A percentile compares a stretch with the other conserved stretches of the same genome.
Conservation (phyloP, 306 rosid genomes). For the Quercus alba region DNA sequence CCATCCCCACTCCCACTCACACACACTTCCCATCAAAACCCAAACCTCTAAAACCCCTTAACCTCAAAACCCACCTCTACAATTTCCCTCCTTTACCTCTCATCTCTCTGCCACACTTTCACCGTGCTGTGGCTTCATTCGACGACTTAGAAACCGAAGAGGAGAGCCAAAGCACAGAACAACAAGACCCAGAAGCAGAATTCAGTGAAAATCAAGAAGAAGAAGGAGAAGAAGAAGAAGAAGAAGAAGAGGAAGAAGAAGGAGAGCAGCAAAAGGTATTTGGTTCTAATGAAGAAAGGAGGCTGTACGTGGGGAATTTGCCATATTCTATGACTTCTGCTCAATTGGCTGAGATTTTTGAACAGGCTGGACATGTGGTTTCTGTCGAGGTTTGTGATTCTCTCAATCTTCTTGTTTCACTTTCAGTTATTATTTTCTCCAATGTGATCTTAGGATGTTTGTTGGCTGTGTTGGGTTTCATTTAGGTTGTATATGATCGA, state of each 20-base stretch:
- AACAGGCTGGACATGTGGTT: constrained; percentile 70
- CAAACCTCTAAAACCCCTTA: constrained; percentile 42
- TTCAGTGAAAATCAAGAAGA: constrained; percentile 20
- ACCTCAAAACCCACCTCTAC: constrained; percentile 37
- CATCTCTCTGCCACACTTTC: constrained; percentile 33
- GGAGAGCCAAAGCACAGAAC: constrained; percentile 29
- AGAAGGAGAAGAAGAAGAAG: neutral
- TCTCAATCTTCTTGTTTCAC: neutral
- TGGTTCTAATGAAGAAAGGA: constrained; percentile 54
- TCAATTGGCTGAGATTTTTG: constrained; percentile 60
- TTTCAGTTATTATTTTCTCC: neutral
- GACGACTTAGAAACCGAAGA: constrained; percentile 43
- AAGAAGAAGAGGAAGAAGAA: constrained; percentile 16
- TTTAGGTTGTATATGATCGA: constrained; percentile 78
- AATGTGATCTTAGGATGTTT: neutral
- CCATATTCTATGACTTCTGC: constrained; percentile 65
- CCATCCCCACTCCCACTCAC: constrained; percentile 38
- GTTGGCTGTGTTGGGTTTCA: constrained; percentile 17
- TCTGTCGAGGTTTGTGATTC: constrained; percentile 68
- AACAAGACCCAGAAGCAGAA: constrained; percentile 31
- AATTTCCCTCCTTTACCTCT: constrained; percentile 19
- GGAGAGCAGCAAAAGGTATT: constrained; percentile 22
- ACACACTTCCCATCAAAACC: constrained; percentile 38
- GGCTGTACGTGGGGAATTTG: constrained; percentile 86
- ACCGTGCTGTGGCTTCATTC: constrained; percentile 34